These are phyloP conservation scores for Fusarium chuoi DNA, from an alignment of 2,329 filamentous ascomycete genomes.

Conservation along the genomic window DNA sequence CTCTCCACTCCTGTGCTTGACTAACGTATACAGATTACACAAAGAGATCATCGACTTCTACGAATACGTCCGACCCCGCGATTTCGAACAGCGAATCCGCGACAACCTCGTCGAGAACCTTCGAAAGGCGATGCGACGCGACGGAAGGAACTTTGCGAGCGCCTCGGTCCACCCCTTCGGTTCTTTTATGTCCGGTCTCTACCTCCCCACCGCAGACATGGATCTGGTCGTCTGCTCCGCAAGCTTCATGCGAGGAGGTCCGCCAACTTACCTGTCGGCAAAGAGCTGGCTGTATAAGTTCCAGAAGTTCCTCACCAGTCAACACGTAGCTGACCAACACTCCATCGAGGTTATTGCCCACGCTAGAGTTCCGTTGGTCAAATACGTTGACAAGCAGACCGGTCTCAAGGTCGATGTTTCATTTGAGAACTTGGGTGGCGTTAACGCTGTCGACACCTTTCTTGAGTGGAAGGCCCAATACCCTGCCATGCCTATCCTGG, in stretches of 20 bases:
- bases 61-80: conserved; percentile 79
- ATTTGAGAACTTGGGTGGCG: conserved; percentile 89
- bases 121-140: conserved; percentile 64
- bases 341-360: conserved; percentile 74
- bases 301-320: conserved; percentile 64
- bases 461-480: conserved; percentile 80
- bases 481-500: conserved; percentile 86
- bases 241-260: conserved; percentile 65
- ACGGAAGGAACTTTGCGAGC: conserved; percentile 61
- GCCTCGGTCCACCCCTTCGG: conserved; percentile 81
- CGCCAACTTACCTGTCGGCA: conserved; percentile 58
- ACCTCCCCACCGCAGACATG: conserved; percentile 83
- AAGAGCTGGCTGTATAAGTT: conserved; percentile 72
- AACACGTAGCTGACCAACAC: conserved; percentile 66
- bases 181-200: conserved; percentile 88
- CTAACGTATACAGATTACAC: conserved; percentile 70
- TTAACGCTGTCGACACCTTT: conserved; percentile 84
- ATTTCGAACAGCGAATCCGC: conserved; percentile 82
- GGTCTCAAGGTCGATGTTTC: conserved; percentile 90
- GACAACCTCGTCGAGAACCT: conserved; percentile 77
- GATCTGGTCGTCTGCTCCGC: conserved; percentile 82
- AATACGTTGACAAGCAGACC: conserved; percentile 83
- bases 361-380: conserved; percentile 91
- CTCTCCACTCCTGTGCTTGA: background rate
- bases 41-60: conserved; percentile 93